Conservation (phyloP, 768 basidiomycete species). For the Fistulinella prunicolor region DNA sequence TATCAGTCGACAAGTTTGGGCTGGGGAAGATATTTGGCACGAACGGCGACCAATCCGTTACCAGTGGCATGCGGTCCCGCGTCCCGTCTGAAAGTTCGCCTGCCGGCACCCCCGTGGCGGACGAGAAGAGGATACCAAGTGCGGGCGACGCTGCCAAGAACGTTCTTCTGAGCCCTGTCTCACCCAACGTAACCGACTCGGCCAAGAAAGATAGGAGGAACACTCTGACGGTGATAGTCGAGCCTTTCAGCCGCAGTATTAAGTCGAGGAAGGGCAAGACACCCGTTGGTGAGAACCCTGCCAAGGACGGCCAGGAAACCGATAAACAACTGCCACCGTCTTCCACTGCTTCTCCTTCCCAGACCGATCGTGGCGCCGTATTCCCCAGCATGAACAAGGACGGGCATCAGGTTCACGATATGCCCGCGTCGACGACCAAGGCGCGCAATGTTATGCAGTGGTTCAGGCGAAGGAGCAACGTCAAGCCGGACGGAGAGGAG, state of each 20-base stretch:
- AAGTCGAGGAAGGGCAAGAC: conserved; percentile 37
- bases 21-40: conserved; percentile 70
- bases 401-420: conserved; percentile 31
- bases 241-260: conserved; percentile 58
- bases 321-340: conserved; percentile 34
- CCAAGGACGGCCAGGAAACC: conserved; percentile 42
- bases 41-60: conserved; percentile 31
- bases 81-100: conserved; percentile 42
- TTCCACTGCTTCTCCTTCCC: conserved; percentile 30
- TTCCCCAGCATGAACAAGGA: conserved; percentile 29
- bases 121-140: conserved; percentile 17
- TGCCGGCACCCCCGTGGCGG: conserved; percentile 17
- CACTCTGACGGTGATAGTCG: conserved; percentile 85
- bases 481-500: conserved; percentile 29
- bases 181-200: conserved; percentile 24
- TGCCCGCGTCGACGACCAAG: conserved; percentile 78
- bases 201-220: conserved; percentile 69
- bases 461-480: conserved; percentile 79
- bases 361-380: conserved; percentile 23
- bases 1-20: conserved; percentile 78
- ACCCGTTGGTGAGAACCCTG: conserved; percentile 34
- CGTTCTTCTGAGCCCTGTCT: conserved; percentile 37
- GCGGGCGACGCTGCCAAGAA: conserved; percentile 25
- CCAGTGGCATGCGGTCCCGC: conserved; percentile 38
- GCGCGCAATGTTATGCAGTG: conserved; percentile 98